phyloP scores from a whole-genome alignment of 2,329 filamentous ascomycete species.

The Xenosphaeropsis pyriputrescens region DNA sequence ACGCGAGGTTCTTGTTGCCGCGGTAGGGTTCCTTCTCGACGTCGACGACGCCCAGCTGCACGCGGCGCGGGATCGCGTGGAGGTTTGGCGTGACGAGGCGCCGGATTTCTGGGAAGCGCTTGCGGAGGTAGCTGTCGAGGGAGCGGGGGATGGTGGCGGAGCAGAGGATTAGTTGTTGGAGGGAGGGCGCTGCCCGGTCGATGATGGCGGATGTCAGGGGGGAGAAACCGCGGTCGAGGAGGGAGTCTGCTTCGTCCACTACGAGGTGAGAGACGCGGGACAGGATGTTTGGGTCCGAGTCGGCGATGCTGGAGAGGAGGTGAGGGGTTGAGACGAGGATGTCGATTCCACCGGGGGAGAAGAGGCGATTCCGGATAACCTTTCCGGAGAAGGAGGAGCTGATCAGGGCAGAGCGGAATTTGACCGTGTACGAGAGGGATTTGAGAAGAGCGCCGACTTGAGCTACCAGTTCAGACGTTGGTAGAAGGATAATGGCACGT shows the following conservation, averaged over 20 bases:
- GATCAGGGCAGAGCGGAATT: slow-evolving; percentile 73
- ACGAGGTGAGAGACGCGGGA: slow-evolving; percentile 83
- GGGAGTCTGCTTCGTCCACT: slow-evolving; percentile 89
- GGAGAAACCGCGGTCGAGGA: slow-evolving; percentile 86
- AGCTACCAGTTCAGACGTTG: slow-evolving; percentile 79
- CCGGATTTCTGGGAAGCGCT: slow-evolving; percentile 67
- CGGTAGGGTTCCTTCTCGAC: slow-evolving; percentile 85
- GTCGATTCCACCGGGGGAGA: slow-evolving; percentile 69
- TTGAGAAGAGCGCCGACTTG: slow-evolving; percentile 79
- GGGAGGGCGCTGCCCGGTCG: slow-evolving; percentile 64
- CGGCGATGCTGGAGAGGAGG: slow-evolving; percentile 73
- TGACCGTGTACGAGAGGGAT: slow-evolving; percentile 66
- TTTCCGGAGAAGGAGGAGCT: slow-evolving; percentile 63
- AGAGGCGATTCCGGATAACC: slow-evolving; percentile 74
- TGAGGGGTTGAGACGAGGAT: slow-evolving; percentile 81
- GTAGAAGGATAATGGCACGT: slow-evolving; percentile 72
- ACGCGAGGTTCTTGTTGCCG: slow-evolving; percentile 85
- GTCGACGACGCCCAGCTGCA: slow-evolving; percentile 87
- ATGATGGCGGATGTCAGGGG: slow-evolving; percentile 72
- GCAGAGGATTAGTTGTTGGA: slow-evolving; percentile 81
- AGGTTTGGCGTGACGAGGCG: slow-evolving; percentile 90
- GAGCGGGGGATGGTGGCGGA: slow-evolving; percentile 90
- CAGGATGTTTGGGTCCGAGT: slow-evolving; percentile 81
- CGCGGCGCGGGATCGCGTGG: slow-evolving; percentile 86
- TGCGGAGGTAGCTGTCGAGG: slow-evolving; percentile 71